Base-by-base conservation (phyloP, 1,284 basidiomycete genomes). In the Pseudozyma sp. region DNA sequence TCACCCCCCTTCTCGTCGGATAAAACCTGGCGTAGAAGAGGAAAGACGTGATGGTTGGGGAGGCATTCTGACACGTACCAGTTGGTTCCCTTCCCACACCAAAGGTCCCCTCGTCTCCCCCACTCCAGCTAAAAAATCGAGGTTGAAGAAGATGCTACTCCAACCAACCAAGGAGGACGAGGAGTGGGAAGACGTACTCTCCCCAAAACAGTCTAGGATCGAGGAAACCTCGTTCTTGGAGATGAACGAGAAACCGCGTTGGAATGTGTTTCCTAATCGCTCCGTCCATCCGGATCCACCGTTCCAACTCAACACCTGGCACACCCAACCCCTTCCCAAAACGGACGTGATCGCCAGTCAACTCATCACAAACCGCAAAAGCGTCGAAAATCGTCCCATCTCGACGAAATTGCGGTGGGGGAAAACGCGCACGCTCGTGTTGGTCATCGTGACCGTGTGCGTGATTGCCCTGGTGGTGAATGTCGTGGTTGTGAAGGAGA, bases 41-140 rank as follows among this genome's bases (percentile, higher is more conserved):
- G 61, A 66, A 5, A 39, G 57, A 17, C 44, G 71, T 2, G 71
- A 74, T 48, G 71, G 71, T 1, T 74, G 71, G 71, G 71, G 71
- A 9, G 71, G 71, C 0, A 24, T 73, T 7, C 10, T 74, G 14
- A 69, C 62, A 1, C 31, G 71, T 0, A 17, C 17, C 4, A 74
- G 71, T 33, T 74, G 71, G 71, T 74, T 74, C 47, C 58, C 57
- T 1, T 24, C 14, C 5, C 40, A 53, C 5, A 10, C 31, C 43
- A 56, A 54, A 24, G 71, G 71, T 3, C 71, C 71, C 1, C 42
- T 74, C 4, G 62, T 68, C 1, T 68, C 66, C 3, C 65, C 69
- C 6, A n/a, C 31, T 5, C 37, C 1, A 14, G 34, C 17, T 8
- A 40, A 4, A 53, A 47, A 0, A 17, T n/a, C 0, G 48, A n/a